Percentiles rank a stretch among this genome's conserved stretches.
Evolutionary conservation across 2,329 filamentous ascomycete genomes (phyloP).

Genomic region (Ophiostoma perfectum): DNA sequence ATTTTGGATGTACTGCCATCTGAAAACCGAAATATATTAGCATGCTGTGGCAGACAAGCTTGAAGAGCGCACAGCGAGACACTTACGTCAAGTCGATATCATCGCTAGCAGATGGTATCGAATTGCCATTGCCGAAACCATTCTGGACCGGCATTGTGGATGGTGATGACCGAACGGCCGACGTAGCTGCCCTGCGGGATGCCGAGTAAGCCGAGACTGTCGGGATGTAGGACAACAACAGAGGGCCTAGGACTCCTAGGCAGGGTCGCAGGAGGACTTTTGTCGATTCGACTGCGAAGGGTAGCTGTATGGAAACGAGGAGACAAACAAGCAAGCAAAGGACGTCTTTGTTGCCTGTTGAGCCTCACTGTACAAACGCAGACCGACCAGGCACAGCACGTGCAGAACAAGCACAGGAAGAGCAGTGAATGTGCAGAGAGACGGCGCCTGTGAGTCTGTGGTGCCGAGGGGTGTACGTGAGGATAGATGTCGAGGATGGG

Average conservation of each 20-base stretch:
- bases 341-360: not conserved
- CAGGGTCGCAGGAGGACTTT: not conserved
- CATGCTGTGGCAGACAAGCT: not conserved
- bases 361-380: not conserved
- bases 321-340: not conserved
- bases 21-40: constrained; percentile 33
- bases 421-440: not conserved
- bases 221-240: not conserved
- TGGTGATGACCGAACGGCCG: not conserved
- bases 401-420: not conserved
- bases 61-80: not conserved
- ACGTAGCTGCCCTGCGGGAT: not conserved
- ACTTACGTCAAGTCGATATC: constrained; percentile 29
- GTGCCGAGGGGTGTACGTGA: not conserved
- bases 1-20: constrained; percentile 83
- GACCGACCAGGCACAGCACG: not conserved
- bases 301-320: not conserved
- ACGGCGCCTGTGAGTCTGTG: not conserved
- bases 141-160: constrained; percentile 19
- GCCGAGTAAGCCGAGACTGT: no score
- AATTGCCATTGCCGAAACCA: not conserved
- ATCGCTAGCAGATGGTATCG: constrained; percentile 23
- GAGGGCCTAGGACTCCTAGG: not conserved
- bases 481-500: not conserved
- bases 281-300: not conserved